phyloP scores from a whole-genome alignment of 768 basidiomycete species.

The Neoboletus subvelutipes region DNA sequence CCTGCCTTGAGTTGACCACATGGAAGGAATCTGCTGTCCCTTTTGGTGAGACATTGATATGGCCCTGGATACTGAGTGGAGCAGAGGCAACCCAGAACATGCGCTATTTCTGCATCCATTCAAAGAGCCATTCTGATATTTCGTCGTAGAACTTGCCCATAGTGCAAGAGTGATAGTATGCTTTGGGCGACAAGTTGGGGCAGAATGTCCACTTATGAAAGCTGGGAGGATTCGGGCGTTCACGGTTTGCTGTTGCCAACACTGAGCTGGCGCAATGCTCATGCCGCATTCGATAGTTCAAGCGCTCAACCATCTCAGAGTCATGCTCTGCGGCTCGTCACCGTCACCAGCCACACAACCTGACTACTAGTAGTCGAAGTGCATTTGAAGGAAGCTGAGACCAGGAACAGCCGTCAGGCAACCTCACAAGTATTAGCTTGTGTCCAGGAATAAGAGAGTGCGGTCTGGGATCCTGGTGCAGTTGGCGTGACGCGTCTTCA shows the following conservation, averaged over 20 bases:
- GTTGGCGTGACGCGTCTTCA: too few relatives aligned
- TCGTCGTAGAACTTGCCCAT: conserved; percentile 62
- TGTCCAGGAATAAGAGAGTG: too few relatives aligned
- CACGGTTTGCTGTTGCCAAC: background rate
- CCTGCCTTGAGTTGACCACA: conserved; percentile 48
- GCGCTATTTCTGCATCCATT: conserved; percentile 62
- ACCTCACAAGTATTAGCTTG: too few relatives aligned
- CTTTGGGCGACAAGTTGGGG: background rate
- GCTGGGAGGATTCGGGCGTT: background rate
- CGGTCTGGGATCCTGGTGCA: too few relatives aligned
- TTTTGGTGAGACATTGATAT: conserved; percentile 70
- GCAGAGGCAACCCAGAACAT: conserved; percentile 74
- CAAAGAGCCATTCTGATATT: conserved; percentile 53
- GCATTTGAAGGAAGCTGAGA: too few relatives aligned
- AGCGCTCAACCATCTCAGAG: too few relatives aligned
- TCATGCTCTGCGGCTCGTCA: too few relatives aligned
- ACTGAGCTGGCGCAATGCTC: too few relatives aligned
- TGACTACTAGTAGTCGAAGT: too few relatives aligned
- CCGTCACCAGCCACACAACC: too few relatives aligned
- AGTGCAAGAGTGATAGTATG: background rate
- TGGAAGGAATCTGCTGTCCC: conserved; percentile 63
- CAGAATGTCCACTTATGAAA: background rate
- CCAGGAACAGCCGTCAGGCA: too few relatives aligned
- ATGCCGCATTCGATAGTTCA: too few relatives aligned
- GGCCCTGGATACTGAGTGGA: conserved; percentile 54